Percentiles rank a stretch among this genome's conserved stretches.
Conservation (phyloP, 768 basidiomycete species). For the Hirschioporus abietinus region DNA sequence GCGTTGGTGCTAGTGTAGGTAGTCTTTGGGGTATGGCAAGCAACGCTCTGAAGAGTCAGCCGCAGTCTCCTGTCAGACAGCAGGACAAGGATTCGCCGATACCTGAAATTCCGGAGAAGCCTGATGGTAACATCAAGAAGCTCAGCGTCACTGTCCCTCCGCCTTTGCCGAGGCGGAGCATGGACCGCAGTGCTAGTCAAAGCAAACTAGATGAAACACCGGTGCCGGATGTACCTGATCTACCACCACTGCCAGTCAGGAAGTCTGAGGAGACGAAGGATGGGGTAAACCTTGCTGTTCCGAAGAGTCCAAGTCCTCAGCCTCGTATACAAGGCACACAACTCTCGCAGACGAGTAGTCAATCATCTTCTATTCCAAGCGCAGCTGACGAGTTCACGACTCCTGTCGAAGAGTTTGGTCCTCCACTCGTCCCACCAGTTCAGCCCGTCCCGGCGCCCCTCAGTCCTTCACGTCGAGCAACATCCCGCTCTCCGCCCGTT, state of each 20-base stretch:
- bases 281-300: background rate
- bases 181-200: constrained; percentile 25
- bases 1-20: constrained; percentile 10
- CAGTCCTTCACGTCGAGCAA: background rate
- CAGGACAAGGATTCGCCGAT: constrained; percentile 18
- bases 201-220: background rate
- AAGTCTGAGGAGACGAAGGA: background rate
- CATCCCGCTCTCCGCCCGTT: background rate
- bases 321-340: background rate
- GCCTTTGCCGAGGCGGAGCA: constrained; percentile 46
- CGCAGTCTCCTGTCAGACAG: constrained; percentile 2
- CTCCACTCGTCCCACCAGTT: background rate
- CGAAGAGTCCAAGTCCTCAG: background rate
- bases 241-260: background rate
- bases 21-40: constrained; percentile 68
- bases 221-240: background rate
- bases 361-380: constrained; percentile 1
- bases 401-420: background rate
- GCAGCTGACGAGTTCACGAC: background rate
- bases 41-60: constrained; percentile 32
- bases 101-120: constrained; percentile 8
- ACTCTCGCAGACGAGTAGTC: background rate
- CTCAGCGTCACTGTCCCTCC: constrained; percentile 22
- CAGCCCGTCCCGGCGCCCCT: background rate
- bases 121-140: constrained; percentile 13